Evolutionary conservation across 2,329 filamentous ascomycete species (phyloP).

Genomic region (Shiraia bambusicola): DNA sequence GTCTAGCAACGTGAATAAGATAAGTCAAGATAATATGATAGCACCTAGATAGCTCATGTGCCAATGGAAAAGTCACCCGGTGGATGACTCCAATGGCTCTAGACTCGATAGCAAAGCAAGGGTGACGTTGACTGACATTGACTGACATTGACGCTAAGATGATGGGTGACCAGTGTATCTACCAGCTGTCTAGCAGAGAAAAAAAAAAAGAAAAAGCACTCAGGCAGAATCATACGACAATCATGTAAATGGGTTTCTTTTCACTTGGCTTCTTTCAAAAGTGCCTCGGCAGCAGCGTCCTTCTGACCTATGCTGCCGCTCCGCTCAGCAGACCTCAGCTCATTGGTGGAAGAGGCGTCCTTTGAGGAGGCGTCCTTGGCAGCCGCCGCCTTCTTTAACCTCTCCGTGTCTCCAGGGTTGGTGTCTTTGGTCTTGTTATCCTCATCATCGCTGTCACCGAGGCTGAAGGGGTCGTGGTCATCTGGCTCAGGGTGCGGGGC

Average conservation of each 20-base stretch:
- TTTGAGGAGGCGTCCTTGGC: slow-evolving; percentile 47
- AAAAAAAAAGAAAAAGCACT: too few relatives aligned
- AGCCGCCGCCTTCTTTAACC: slow-evolving; percentile 55
- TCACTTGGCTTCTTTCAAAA: slow-evolving; percentile 45
- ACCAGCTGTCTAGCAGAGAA: too few relatives aligned
- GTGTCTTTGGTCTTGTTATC: slow-evolving; percentile 69
- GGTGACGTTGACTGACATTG: too few relatives aligned
- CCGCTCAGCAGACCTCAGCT: slow-evolving; percentile 43
- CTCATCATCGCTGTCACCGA: slow-evolving; percentile 92
- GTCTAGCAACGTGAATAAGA: too few relatives aligned
- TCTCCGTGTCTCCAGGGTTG: slow-evolving; percentile 54
- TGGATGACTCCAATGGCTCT: too few relatives aligned
- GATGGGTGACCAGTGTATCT: too few relatives aligned
- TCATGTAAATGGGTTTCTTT: background rate
- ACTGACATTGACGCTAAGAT: too few relatives aligned
- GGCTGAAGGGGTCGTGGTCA: slow-evolving; percentile 91
- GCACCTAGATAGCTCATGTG: too few relatives aligned
- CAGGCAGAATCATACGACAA: background rate
- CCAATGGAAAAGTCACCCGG: too few relatives aligned
- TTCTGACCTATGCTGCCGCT: slow-evolving; percentile 47
- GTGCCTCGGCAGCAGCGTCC: slow-evolving; percentile 50
- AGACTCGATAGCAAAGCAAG: too few relatives aligned
- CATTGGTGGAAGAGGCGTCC: slow-evolving; percentile 25
- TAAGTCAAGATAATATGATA: too few relatives aligned
- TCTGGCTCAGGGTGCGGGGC: slow-evolving; percentile 79